phyloP scores from a whole-genome alignment of 1,284 basidiomycete species.

The Ganoderma resinaceum region DNA sequence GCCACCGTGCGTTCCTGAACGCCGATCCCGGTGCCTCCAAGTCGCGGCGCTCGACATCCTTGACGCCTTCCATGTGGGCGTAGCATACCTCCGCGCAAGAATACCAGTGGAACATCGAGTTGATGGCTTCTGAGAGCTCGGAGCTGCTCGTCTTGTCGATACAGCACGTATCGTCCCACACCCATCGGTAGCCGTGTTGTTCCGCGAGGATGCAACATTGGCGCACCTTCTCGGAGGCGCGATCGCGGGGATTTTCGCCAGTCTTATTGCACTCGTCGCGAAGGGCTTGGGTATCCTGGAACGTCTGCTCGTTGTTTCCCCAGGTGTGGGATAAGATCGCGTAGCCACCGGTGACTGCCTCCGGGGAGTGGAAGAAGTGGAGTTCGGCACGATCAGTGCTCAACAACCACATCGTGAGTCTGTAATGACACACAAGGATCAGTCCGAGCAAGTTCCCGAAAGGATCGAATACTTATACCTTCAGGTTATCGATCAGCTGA shows the following conservation, averaged over 20 bases:
- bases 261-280: background rate
- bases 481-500: no score
- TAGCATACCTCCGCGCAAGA: slow-evolving; percentile 8
- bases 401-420: slow-evolving; percentile 14
- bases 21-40: background rate
- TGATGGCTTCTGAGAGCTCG: no score
- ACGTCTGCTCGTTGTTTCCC: slow-evolving; percentile 1
- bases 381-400: slow-evolving; percentile 7
- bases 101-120: no score
- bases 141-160: no score
- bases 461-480: no score
- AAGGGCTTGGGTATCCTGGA: no score
- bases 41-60: background rate
- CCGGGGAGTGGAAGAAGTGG: slow-evolving; percentile 1
- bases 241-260: background rate
- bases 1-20: background rate
- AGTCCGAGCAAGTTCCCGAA: no score
- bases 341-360: background rate
- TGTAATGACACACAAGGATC: no score
- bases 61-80: slow-evolving; percentile 5
- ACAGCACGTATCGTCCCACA: slow-evolving; percentile 1
- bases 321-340: slow-evolving; percentile 6
- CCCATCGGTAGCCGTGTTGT: background rate
- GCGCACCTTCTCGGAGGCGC: background rate
- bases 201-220: slow-evolving; percentile 5